phyloP scores from a whole-genome alignment of 331 rosid species.

The Cucumis variabilis region DNA sequence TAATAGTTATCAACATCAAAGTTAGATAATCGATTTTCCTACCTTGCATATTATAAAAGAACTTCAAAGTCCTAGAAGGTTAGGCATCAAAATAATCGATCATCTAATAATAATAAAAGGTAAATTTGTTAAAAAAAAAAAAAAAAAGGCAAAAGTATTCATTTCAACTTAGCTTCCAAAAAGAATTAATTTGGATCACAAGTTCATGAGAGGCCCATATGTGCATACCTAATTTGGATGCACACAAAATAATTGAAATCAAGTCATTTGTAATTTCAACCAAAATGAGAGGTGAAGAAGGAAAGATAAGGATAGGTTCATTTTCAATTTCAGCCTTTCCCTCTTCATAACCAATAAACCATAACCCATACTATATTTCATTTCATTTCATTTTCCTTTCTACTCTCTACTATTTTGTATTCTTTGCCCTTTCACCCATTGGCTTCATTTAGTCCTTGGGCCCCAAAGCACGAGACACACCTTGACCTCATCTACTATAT shows the following conservation, averaged over 20 bases:
- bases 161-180: neutral
- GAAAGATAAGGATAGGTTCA: constrained; percentile 22
- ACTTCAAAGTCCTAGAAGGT: neutral
- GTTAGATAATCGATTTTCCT: no score
- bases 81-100: no score
- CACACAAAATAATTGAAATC: neutral
- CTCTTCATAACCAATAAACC: neutral
- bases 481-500: neutral
- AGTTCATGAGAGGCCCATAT: constrained; percentile 13
- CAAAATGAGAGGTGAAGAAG: constrained; percentile 17
- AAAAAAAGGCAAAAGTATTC: neutral
- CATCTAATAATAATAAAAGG: neutral
- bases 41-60: no score
- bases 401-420: neutral
- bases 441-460: neutral
- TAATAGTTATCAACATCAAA: no score
- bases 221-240: constrained; percentile 19
- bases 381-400: neutral
- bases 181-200: constrained; percentile 8
- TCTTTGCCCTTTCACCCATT: neutral
- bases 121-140: neutral
- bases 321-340: constrained; percentile 5
- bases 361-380: neutral
- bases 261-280: neutral
- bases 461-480: neutral